Base-by-base conservation (phyloP, 345 rosid genomes). In the Hibiscus tridactylites region DNA sequence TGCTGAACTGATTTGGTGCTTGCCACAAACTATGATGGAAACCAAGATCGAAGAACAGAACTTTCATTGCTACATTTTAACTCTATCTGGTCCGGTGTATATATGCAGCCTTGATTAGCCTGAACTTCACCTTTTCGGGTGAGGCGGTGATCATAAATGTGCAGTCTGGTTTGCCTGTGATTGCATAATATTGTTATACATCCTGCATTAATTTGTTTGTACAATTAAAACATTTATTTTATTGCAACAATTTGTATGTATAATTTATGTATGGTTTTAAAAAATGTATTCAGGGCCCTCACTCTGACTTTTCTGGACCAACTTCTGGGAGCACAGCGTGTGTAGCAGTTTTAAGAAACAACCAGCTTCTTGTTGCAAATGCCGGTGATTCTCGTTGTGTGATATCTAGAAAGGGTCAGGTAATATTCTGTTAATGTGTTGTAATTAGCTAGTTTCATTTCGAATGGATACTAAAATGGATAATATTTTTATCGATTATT, bases 301-400 rank as follows among this genome's bases (percentile, higher is more conserved):
- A 91, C 79, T 90, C 98, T 77, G 97, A 90, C 77, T 92, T 92
- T 75, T 11, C 90, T 79, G 98, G 98, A 72, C 98, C 97, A 67
- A 87, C 86, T 68, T 92, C 88, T 77, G 98, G 98, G 59, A 31
- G 90, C 84, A 92, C 98, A n/a, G 97, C 98, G 68, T 90, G 97
- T 81, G 97, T 89, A 72, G 93, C 88, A 54, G 73, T 89, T 58
- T 53, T 90, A 54, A 90, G 95, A 85, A 70, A 85, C 84, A 83
- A 83, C 70, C 93, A 85, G 74, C 88, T 92, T 46, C 2, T 89
- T 76, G 91, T 92, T 72, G 97, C 97, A 28, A 92, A 92, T 83
- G 98, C 98, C 33, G 98, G 98, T 54, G 98, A 92, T 86, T 92
- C 98, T 64, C 90, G 98, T 24, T 92, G 97, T 77, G 96, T 90